Evolutionary conservation across 495 filamentous ascomycete species (phyloP), one percentile per base, ranked within the genome.

Genomic region (Jackrogersella multiformis): DNA sequence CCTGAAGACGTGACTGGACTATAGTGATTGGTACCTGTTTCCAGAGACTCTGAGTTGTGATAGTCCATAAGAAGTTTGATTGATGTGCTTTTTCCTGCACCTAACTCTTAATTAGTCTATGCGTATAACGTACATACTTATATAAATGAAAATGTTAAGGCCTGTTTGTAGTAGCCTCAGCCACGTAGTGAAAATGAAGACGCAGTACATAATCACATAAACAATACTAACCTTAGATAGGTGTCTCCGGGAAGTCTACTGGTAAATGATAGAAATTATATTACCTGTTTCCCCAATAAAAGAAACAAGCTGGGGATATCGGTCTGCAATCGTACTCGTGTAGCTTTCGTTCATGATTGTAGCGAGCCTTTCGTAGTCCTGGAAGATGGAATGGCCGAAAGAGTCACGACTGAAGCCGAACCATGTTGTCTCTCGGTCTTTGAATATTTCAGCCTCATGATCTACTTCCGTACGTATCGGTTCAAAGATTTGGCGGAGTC

Each of bases 261-360:
- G 12, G 20, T 24, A 45, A 7, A 18, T 23, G 18, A 18, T 23
- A 44, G 20, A 45, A 45, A 45, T 45, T 3, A 13, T 5, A 26
- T 46, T 46, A 46, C 42, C 42, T 32, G 45, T 49, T 49, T 49
- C 45, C n/a, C 45, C 45, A 18, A 49, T 49, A 8, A 49, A 49
- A 0, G 45, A 49, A 8, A 49, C 24, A 30, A 49, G 24, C 45
- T 49, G 45, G 7, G 45, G 45, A 4, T 49, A 49, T 49, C 45
- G n/a, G 4, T 49, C 24, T 13, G 45, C 8, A 10, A n/a, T 49
- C 18, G 7, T 10, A 15, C 13, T n/a, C n/a, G 45, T n/a, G 4
- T 18, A 24, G 15, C 45, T 30, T 15, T 49, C 45, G 12, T 10
- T 49, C 45, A 49, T 49, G 45, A 49, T 49, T 20, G 45, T 15